phyloP scores from a whole-genome alignment of 1,284 basidiomycete genomes.

The Vanrija pseudolonga region DNA sequence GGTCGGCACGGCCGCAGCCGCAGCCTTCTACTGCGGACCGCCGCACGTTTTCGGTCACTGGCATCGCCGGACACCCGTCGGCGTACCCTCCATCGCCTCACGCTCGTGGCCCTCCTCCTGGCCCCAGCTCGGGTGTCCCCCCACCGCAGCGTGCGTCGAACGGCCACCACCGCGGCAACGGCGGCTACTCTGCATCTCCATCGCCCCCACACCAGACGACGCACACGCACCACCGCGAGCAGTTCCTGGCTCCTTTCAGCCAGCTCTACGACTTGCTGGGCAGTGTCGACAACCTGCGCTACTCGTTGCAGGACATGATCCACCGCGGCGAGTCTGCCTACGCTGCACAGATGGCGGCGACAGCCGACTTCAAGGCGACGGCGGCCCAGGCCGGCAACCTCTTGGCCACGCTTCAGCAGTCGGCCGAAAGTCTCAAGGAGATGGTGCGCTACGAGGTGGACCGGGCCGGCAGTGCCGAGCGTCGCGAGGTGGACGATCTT shows the following conservation, averaged over 20 bases:
- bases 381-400: constrained; percentile 30
- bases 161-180: constrained; percentile 14
- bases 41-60: constrained; percentile 25
- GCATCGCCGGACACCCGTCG: constrained; percentile 5
- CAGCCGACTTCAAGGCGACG: constrained; percentile 40
- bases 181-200: constrained; percentile 16
- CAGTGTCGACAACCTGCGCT: constrained; percentile 29
- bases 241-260: constrained; percentile 31
- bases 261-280: constrained; percentile 39
- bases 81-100: constrained; percentile 16
- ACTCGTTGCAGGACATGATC: constrained; percentile 31
- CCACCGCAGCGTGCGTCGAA: constrained; percentile 4
- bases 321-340: constrained; percentile 32
- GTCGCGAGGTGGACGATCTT: constrained; percentile 17
- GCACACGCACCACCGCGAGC: constrained; percentile 15
- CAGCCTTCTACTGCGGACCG: constrained; percentile 21
- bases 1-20: neutral
- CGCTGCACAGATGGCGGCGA: constrained; percentile 23
- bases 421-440: constrained; percentile 42
- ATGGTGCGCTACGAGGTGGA: constrained; percentile 46
- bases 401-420: constrained; percentile 33
- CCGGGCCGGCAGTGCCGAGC: constrained; percentile 17
- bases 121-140: neutral
- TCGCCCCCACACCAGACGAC: constrained; percentile 11
- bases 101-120: neutral